Conservation (phyloP, 1,284 basidiomycete species). For the Tausonia pullulans region DNA sequence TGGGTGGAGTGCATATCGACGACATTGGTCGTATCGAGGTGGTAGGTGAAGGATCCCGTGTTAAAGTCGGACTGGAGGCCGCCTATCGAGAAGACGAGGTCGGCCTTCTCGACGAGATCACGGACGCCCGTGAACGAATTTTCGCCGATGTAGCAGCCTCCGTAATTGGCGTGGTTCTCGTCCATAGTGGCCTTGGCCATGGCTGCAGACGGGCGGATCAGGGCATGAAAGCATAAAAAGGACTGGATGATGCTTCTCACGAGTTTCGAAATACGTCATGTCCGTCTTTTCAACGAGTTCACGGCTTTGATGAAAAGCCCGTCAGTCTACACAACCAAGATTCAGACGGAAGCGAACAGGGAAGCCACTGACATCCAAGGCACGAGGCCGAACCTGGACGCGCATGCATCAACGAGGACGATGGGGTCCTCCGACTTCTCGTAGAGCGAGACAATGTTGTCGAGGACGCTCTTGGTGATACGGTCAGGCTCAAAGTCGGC, state of each 20-base stretch:
- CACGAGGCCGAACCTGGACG: constrained; percentile 64
- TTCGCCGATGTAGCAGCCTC: constrained; percentile 56
- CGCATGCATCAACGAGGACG: constrained; percentile 80
- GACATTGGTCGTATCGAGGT: constrained; percentile 51
- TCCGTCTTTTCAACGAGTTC: constrained; percentile 59
- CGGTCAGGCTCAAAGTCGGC: background rate
- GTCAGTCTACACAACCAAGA: background rate
- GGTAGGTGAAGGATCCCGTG: constrained; percentile 40
- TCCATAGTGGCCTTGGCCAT: constrained; percentile 75
- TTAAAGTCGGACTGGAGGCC: constrained; percentile 81
- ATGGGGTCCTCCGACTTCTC: constrained; percentile 54
- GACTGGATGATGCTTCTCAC: background rate
- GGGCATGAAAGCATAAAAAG: no score
- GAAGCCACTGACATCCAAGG: constrained; percentile 41
- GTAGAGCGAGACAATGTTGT: constrained; percentile 22
- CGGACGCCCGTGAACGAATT: constrained; percentile 61
- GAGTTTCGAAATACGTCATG: constrained; percentile 55
- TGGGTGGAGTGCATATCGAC: constrained; percentile 64
- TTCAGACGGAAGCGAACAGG: background rate
- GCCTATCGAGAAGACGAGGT: constrained; percentile 75
- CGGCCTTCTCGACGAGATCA: constrained; percentile 66
- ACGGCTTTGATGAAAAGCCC: constrained; percentile 22
- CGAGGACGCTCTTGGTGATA: constrained; percentile 7
- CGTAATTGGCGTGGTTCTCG: constrained; percentile 72
- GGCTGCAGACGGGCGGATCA: background rate